These are phyloP conservation scores for Boletales sp. DNA, from an alignment of 768 basidiomycete species.

Conservation along the genomic window DNA sequence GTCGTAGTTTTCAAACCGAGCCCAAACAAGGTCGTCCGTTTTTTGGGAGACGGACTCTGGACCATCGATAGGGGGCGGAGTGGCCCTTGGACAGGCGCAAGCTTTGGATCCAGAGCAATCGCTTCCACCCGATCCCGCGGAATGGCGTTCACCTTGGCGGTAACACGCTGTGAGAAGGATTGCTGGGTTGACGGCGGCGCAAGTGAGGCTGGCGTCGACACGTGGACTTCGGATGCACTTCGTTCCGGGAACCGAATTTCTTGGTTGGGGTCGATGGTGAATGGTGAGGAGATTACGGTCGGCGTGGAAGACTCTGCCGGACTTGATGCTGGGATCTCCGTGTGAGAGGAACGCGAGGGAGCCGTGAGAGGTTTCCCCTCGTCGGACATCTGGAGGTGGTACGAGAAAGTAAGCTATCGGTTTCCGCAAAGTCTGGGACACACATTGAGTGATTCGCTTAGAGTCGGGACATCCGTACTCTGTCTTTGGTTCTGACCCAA, in stretches of 20 bases:
- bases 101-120: slow-evolving; percentile 29
- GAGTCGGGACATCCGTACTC: neutral
- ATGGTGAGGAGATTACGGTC: slow-evolving; percentile 9
- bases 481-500: slow-evolving; percentile 7
- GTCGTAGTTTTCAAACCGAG: slow-evolving; percentile 11
- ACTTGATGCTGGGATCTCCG: slow-evolving; percentile 8
- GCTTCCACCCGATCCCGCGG: slow-evolving; percentile 22
- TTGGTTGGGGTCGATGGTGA: slow-evolving; percentile 8
- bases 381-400: slow-evolving; percentile 8
- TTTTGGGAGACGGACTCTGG: slow-evolving; percentile 12
- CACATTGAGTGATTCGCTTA: slow-evolving; percentile 9
- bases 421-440: neutral
- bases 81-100: slow-evolving; percentile 30
- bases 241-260: neutral
- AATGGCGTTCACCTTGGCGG: slow-evolving; percentile 16
- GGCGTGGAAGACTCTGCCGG: slow-evolving; percentile 11
- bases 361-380: slow-evolving; percentile 16
- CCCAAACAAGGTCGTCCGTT: slow-evolving; percentile 20
- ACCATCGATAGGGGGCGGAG: slow-evolving; percentile 28
- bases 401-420: neutral
- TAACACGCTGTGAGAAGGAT: slow-evolving; percentile 10
- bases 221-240: neutral
- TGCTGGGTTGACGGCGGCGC: neutral
- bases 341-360: slow-evolving; percentile 1
- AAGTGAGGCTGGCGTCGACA: neutral